Evolutionary conservation across 2,329 filamentous ascomycete species (phyloP), one percentile per base, ranked within the genome.

Genomic region (Tothia fuscella): DNA sequence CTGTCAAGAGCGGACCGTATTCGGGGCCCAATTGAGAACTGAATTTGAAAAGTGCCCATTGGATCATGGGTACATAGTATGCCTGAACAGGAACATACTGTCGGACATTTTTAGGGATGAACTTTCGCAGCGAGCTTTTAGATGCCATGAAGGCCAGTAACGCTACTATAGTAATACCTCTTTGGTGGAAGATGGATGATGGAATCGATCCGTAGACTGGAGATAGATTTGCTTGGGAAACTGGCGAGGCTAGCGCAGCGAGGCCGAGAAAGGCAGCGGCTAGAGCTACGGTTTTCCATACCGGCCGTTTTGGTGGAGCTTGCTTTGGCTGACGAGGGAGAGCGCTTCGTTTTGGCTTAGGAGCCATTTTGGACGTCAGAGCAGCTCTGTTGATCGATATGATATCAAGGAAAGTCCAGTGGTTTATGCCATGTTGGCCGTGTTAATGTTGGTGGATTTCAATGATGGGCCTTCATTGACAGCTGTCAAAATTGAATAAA

Each of bases 191-290:
- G 49, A 80, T 67, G 1, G 75, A 72, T 1, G 86, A 70, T 1
- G 89, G 83, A 28, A 93, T 83, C 13, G 80, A 78, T 40, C 91
- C 91, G 60, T 93, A 96, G 9, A 93, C 82, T 2, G 91, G 91
- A 16, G 86, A 83, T 25, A 96, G 68, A 29, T 75, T 79, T 47
- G 87, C 68, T 55, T 85, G 76, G 1, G 83, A 89, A 44, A 81
- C 73, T 47, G 78, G 76, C 35, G 81, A 79, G 46, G 73, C 77
- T 31, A 79, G 56, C 33, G 78, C 82, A 7, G 74, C 69, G 34
- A 82, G 64, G 20, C 66, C 50, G 47, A 79, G 63, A 13, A 79
- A 54, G 14, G 53, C 56, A 43, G 50, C 49, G 35, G 60, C 59
- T 35, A 53, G 50, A 22, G 50, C 53, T n/a, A 57, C 42, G 19